Conservation (phyloP, 306 rosid genomes). For the Erythrophleum fordii region DNA sequence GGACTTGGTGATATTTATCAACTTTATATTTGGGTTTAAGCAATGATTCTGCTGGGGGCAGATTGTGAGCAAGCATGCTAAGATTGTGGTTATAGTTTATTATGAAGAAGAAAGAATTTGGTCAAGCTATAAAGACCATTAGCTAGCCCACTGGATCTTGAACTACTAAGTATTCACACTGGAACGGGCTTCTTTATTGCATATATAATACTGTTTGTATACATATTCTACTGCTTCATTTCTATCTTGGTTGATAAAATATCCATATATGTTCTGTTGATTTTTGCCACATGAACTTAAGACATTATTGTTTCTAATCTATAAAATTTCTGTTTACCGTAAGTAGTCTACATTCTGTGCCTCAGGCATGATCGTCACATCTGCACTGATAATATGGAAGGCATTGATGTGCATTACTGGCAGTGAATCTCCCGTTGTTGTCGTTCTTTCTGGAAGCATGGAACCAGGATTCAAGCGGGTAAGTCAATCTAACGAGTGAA, state of each 20-base stretch:
- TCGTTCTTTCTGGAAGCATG: slow-evolving; percentile 80
- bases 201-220: neutral
- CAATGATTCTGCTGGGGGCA: neutral
- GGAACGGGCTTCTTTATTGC: neutral
- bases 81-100: neutral
- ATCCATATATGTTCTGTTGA: neutral
- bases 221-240: neutral
- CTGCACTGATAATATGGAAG: slow-evolving; percentile 82
- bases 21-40: neutral
- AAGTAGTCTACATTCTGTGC: slow-evolving; percentile 30
- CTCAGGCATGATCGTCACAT: slow-evolving; percentile 68
- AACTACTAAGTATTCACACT: neutral
- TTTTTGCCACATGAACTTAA: slow-evolving; percentile 6
- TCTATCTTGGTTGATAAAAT: slow-evolving; percentile 23
- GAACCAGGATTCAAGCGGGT: slow-evolving; percentile 85
- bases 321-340: slow-evolving; percentile 2
- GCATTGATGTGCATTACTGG: slow-evolving; percentile 73
- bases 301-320: slow-evolving; percentile 28
- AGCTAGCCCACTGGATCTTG: neutral
- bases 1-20: neutral
- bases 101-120: neutral
- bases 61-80: neutral
- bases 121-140: neutral
- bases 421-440: slow-evolving; percentile 81
- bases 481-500: slow-evolving; percentile 13